Base-by-base conservation (phyloP, 2,329 filamentous ascomycete genomes). In the Calonectria pseudoturangicola region DNA sequence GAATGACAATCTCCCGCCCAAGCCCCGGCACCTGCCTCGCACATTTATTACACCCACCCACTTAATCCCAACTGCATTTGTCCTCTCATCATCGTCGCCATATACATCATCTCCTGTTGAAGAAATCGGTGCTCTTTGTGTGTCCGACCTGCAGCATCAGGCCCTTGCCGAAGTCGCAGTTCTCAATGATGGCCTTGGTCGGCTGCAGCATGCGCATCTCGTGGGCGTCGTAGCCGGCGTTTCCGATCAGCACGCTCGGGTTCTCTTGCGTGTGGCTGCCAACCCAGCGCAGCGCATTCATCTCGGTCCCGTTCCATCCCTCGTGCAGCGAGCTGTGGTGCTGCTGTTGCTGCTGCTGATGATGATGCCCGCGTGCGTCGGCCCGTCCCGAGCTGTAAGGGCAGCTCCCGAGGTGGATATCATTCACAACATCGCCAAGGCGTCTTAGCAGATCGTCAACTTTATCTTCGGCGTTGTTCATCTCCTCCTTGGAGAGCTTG, bases 81-180 rank as follows among this genome's bases (percentile, higher is more conserved):
- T 21, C 21, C 21, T 21, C 4, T 12, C 16, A 45, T 5, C 25
- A 13, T 28, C 28, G 2, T 8, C 50, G 7, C 16, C 12, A 1
- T 4, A 21, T 21, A 21, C 33, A 33, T 41, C 54, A 28, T 3
- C 36, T 27, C 33, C 54, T 41, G 33, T 18, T 41, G 36, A 60
- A 60, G 13, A 60, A 60, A 21, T 60, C 54, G 33, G 54, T 60
- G 54, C 21, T 60, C 54, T 60, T 60, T 1, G 54, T 60, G 54
- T 60, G 54, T 13, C 54, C 54, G 33, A 60, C 54, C 33, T 60
- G 54, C 54, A 60, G 36, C 54, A 60, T 60, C 21, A 60, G 33
- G 21, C 54, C 54, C n/a, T 18, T 60, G 8, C 54, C 54, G 27
- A 60, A 60, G 54, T 60, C 54, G 54, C 54, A 60, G 33, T 60